Evolutionary conservation across 257 asterid species (phyloP).

Genomic region (Coffea canephora): DNA sequence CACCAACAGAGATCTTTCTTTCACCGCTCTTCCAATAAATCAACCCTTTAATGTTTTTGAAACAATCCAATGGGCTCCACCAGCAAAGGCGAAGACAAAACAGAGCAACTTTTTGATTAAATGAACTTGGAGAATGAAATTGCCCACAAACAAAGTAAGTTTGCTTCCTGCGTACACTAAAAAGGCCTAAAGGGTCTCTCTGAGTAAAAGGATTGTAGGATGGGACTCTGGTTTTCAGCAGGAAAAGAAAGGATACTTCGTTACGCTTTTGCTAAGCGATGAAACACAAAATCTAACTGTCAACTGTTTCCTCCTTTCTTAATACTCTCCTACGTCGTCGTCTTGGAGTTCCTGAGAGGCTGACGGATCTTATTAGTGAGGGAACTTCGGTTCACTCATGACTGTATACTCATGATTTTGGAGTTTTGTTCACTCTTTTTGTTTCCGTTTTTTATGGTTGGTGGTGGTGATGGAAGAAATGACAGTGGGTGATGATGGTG

Average conservation of each 20-base stretch:
- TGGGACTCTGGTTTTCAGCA: not conserved
- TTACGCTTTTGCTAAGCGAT: not conserved
- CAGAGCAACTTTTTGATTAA: not conserved
- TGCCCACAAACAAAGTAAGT: constrained; percentile 14
- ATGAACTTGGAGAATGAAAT: not conserved
- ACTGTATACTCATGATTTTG: not conserved
- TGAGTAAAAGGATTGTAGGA: not conserved
- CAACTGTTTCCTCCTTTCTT: not conserved
- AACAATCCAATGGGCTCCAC: not conserved
- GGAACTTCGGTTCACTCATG: not conserved
- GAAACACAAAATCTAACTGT: constrained; percentile 10
- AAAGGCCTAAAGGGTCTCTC: constrained; percentile 10
- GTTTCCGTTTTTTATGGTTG: constrained; percentile 1
- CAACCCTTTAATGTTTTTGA: not conserved
- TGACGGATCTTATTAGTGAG: not conserved
- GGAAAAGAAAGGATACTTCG: constrained; percentile 8
- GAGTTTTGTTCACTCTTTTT: not conserved
- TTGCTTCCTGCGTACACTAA: constrained; percentile 22
- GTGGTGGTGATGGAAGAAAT: not conserved
- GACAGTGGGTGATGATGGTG: no score
- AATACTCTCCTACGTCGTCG: not conserved
- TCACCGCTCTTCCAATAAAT: not conserved
- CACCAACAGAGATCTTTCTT: not conserved
- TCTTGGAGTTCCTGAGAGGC: not conserved
- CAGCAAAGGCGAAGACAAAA: constrained; percentile 1